Evolutionary conservation across 2,329 filamentous ascomycete genomes (phyloP).

Genomic region (Hypoxylon sp.): DNA sequence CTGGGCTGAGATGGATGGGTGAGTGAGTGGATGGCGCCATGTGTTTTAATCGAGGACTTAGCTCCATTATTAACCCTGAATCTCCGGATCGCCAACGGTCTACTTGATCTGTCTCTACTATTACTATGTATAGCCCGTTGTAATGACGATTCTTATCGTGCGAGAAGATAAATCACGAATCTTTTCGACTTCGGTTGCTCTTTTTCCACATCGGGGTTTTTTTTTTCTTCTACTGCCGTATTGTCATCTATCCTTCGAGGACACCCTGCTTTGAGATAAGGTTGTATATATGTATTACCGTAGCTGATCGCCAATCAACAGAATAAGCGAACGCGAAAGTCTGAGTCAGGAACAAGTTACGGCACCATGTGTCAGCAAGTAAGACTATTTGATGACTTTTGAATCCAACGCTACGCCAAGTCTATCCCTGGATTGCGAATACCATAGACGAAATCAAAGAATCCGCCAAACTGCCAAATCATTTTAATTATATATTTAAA

Average conservation of each 20-base stretch:
- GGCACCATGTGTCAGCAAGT: not conserved
- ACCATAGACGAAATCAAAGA: no score
- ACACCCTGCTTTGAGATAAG: not conserved
- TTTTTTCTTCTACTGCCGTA: not conserved
- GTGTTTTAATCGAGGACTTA: slow-evolving; percentile 2
- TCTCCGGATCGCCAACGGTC: not conserved
- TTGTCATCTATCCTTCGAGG: not conserved
- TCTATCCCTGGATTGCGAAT: not conserved
- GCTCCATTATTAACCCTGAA: not conserved
- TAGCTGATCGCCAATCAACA: not conserved
- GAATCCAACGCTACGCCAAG: not conserved
- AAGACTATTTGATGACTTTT: not conserved
- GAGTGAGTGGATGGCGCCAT: slow-evolving; percentile 8
- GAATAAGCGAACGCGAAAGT: not conserved
- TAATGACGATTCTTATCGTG: not conserved
- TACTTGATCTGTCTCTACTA: not conserved
- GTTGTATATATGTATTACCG: not conserved
- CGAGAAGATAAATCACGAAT: not conserved
- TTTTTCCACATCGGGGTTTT: not conserved
- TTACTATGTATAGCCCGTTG: not conserved
- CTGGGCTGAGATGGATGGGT: not conserved
- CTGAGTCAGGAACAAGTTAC: slow-evolving; percentile 2
- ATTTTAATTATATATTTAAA: no score
- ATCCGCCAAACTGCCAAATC: no score
- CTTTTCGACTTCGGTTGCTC: not conserved